Conservation (phyloP, 768 basidiomycete genomes). For the Mycena galopus region DNA sequence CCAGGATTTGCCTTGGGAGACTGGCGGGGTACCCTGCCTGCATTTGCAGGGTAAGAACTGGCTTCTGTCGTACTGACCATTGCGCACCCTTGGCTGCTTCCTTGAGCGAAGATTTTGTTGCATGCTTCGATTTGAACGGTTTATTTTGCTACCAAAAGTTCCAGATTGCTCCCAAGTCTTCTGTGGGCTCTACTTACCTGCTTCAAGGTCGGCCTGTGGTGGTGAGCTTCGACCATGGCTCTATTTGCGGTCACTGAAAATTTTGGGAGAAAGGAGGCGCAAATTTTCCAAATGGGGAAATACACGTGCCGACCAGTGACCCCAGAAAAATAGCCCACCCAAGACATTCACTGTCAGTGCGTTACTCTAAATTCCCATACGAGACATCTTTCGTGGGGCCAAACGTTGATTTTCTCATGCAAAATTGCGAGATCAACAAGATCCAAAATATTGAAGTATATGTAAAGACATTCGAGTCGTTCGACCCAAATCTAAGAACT, state of each 20-base stretch:
- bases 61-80: neutral
- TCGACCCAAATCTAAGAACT: too few species aligned
- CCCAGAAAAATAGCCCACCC: too few species aligned
- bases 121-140: conserved; percentile 91
- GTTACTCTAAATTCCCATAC: too few species aligned
- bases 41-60: conserved; percentile 2
- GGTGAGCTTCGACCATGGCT: conserved; percentile 49
- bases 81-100: conserved; percentile 84
- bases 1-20: conserved; percentile 66
- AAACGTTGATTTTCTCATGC: too few species aligned
- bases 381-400: too few species aligned
- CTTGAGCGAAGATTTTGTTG: conserved; percentile 87
- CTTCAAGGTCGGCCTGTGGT: conserved; percentile 89
- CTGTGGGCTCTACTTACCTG: conserved; percentile 58
- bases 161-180: neutral
- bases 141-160: conserved; percentile 74
- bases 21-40: conserved; percentile 71
- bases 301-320: neutral
- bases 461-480: too few species aligned
- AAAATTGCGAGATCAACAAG: too few species aligned
- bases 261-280: neutral
- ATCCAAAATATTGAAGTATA: too few species aligned
- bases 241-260: conserved; percentile 8
- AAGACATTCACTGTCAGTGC: too few species aligned
- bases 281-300: neutral